Evolutionary conservation across 768 basidiomycete species (phyloP).

Genomic region (Boletellus sp.): DNA sequence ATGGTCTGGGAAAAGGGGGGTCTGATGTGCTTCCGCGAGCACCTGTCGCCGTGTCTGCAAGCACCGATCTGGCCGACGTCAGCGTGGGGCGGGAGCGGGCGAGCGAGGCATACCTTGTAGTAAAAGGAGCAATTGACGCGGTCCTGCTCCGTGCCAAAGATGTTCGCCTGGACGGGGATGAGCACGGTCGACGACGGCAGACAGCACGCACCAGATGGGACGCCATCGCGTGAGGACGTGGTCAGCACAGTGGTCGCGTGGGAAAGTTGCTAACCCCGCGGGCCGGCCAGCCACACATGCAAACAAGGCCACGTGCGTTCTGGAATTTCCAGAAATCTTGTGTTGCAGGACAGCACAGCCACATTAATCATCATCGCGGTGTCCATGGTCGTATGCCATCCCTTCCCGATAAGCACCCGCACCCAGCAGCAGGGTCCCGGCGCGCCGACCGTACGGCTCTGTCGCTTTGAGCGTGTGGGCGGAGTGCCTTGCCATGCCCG

Average conservation of each 20-base stretch:
- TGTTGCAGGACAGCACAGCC: no score
- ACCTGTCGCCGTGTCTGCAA: conserved; percentile 96
- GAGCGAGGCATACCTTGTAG: conserved; percentile 66
- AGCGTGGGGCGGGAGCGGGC: not conserved
- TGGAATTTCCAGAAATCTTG: no score
- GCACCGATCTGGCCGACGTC: conserved; percentile 76
- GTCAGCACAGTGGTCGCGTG: not conserved
- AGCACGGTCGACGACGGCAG: not conserved
- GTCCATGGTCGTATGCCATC: no score
- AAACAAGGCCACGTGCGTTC: not conserved
- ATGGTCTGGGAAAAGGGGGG: conserved; percentile 98
- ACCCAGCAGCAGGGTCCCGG: no score
- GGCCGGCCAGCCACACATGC: conserved; percentile 19
- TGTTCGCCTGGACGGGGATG: conserved; percentile 64
- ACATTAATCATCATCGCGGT: no score
- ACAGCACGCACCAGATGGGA: conserved; percentile 65
- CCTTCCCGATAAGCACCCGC: no score
- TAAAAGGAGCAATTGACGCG: conserved; percentile 99
- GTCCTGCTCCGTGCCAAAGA: conserved; percentile 92
- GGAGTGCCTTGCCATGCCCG: no score
- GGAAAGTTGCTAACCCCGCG: conserved; percentile 18
- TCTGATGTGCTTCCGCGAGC: conserved; percentile 97
- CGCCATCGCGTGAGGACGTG: conserved; percentile 38
- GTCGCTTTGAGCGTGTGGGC: no score
- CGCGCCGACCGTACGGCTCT: no score